Percentiles rank a stretch among this genome's conserved stretches.
These are phyloP conservation scores for Syzygium aqueum DNA, from an alignment of 345 rosid genomes.

Conservation along the genomic window DNA sequence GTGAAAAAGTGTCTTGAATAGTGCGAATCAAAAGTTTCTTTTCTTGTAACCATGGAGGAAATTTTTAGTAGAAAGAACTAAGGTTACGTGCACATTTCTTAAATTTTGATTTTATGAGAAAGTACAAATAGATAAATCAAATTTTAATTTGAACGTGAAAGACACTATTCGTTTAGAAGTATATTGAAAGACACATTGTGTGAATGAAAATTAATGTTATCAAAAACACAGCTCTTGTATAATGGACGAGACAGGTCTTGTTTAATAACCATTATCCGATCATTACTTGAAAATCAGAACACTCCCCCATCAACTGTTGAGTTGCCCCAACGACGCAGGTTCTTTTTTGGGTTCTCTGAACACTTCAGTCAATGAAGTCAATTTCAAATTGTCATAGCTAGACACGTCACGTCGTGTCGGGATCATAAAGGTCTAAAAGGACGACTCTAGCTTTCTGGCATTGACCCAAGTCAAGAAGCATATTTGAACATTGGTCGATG, in stretches of 20 bases:
- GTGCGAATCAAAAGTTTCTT: not conserved
- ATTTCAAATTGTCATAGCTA: too few relatives aligned
- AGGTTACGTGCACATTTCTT: not conserved
- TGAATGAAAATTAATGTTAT: too few relatives aligned
- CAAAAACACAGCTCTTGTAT: not conserved
- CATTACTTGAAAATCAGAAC: not conserved
- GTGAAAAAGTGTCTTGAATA: not conserved
- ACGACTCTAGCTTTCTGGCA: too few relatives aligned
- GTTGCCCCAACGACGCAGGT: not conserved
- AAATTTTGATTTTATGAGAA: too few relatives aligned
- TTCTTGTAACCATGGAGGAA: not conserved
- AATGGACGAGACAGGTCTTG: not conserved
- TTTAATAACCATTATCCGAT: not conserved
- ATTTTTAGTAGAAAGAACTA: too few relatives aligned
- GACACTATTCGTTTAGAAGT: not conserved
- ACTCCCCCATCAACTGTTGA: not conserved
- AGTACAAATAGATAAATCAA: too few relatives aligned
- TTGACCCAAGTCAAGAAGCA: too few relatives aligned
- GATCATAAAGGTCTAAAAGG: too few relatives aligned
- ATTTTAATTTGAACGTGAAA: not conserved
- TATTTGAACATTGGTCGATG: too few relatives aligned
- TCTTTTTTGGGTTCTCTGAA: too few relatives aligned
- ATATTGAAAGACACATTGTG: not conserved
- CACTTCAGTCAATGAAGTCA: too few relatives aligned
- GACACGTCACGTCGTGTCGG: too few relatives aligned